These are phyloP conservation scores for Fusarium concolor DNA, from an alignment of 2,329 filamentous ascomycete species.

Conservation along the genomic window DNA sequence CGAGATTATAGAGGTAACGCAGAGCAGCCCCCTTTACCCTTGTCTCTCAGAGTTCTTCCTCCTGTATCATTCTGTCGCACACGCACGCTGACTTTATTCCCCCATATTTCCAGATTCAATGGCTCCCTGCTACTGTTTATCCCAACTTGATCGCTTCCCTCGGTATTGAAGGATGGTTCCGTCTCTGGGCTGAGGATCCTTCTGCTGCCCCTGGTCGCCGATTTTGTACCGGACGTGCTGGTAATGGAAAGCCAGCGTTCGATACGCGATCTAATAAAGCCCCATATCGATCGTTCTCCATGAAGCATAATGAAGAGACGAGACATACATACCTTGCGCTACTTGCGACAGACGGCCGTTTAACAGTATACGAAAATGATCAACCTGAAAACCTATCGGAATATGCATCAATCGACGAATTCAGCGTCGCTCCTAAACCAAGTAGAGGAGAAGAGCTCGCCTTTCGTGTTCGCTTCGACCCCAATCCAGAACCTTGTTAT, in stretches of 20 bases:
- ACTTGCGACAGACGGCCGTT: constrained; percentile 82
- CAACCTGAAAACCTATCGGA: constrained; percentile 83
- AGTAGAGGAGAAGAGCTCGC: constrained; percentile 85
- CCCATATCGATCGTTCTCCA: constrained; percentile 83
- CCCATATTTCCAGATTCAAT: constrained; percentile 75
- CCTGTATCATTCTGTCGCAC: constrained; percentile 29
- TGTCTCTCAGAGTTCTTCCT: constrained; percentile 17
- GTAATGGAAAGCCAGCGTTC: constrained; percentile 63
- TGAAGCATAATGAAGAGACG: constrained; percentile 83
- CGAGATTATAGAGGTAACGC: constrained; percentile 83
- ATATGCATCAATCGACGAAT: constrained; percentile 80
- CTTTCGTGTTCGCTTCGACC: constrained; percentile 89
- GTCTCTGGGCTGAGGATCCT: constrained; percentile 92
- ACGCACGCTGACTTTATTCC: constrained; percentile 26
- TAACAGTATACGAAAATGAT: constrained; percentile 86
- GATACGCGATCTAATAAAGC: constrained; percentile 67
- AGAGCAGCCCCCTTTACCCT: constrained; percentile 38
- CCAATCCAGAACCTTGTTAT: constrained; percentile 84
- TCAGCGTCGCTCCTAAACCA: constrained; percentile 77
- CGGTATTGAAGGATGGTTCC: constrained; percentile 88
- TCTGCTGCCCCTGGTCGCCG: constrained; percentile 82
- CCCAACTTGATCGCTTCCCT: constrained; percentile 88
- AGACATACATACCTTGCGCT: constrained; percentile 87
- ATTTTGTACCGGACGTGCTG: constrained; percentile 74
- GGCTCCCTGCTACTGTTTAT: constrained; percentile 91